A percentile compares a stretch with the other conserved stretches of the same genome.
Evolutionary conservation across 805 yeast genomes (phyloP).

Genomic region (Spencermartinsiella europaea): DNA sequence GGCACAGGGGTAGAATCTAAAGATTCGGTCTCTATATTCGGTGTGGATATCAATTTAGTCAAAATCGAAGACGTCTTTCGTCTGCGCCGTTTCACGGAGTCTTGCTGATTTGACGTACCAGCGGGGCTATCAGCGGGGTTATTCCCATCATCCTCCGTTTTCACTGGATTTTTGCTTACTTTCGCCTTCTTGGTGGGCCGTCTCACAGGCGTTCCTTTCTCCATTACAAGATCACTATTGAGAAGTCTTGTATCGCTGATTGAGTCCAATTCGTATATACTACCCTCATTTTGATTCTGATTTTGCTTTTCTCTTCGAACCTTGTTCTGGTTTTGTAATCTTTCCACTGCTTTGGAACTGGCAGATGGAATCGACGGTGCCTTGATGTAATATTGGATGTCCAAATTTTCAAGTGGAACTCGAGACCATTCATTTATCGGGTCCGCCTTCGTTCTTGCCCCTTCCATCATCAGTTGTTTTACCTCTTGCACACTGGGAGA

Average conservation of each 20-base stretch:
- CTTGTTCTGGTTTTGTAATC: background rate
- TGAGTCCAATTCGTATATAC: background rate
- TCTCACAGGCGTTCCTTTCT: background rate
- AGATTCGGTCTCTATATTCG: background rate
- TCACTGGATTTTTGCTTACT: no score
- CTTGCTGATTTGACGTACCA: no score
- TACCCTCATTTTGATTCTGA: background rate
- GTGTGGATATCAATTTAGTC: background rate
- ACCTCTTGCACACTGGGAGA: slow-evolving; percentile 19
- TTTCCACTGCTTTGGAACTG: background rate
- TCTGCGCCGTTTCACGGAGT: no score
- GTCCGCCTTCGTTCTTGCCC: slow-evolving; percentile 4
- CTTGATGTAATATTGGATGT: background rate
- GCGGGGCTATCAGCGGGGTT: background rate
- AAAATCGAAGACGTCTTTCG: background rate
- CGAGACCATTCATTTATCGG: background rate
- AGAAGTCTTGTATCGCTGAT: background rate
- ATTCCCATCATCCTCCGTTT: background rate
- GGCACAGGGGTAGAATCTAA: background rate
- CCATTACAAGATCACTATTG: background rate
- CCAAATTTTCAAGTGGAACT: background rate
- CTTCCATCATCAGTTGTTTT: slow-evolving; percentile 16
- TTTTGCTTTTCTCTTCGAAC: slow-evolving; percentile 2
- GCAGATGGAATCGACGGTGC: background rate
- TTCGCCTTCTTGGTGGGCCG: background rate